Evolutionary conservation across 176 grass and related monocot genomes (phyloP), one percentile per base, ranked within the genome.

Genomic region (Cocos nucifera): DNA sequence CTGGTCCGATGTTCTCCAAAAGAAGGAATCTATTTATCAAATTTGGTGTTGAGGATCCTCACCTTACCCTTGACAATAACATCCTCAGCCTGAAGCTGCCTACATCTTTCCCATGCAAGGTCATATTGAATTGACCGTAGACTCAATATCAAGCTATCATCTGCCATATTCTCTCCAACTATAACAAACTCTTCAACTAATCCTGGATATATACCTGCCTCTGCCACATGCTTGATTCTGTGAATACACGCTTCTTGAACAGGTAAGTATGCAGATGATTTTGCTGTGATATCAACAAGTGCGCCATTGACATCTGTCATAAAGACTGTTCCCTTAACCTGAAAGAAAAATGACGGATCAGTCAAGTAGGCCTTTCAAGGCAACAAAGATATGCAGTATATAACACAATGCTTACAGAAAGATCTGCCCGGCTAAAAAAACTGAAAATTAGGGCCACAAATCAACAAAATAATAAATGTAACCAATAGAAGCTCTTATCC

Each of bases 61-160:
- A 97, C 92, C 73, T 56, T 91, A 39, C 93, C 93, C 62, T 78
- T 78, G 59, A 85, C 50, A 17, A 82, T 30, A 49, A 73, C 81
- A 77, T 98, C 87, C 83, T 98, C 93, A 50, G 84, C 87, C 66
- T 98, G 93, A 55, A 98, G 84, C 59, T 98, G 87, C 49, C 87
- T 79, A 60, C 87, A 92, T 22, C 93, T 80, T 79, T 98, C 87
- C 93, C 93, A 98, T 15, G 87, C 87, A 57, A 98, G 72, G 54
- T 92, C 84, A 76, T 83, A 89, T 59, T 92, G 87, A 71, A 80
- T 80, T 65, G 82, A 64, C 75, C 83, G 76, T 24, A 92, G 57
- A 76, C 93, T 98, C 69, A 98, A 57, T 75, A 84, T 88, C 69
- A 85, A 89, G 73, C 78, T 82, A 78, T 90, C 87, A 54, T 88